Conservation (phyloP, 2,329 filamentous ascomycete genomes). For the Neofusicoccum ribis region DNA sequence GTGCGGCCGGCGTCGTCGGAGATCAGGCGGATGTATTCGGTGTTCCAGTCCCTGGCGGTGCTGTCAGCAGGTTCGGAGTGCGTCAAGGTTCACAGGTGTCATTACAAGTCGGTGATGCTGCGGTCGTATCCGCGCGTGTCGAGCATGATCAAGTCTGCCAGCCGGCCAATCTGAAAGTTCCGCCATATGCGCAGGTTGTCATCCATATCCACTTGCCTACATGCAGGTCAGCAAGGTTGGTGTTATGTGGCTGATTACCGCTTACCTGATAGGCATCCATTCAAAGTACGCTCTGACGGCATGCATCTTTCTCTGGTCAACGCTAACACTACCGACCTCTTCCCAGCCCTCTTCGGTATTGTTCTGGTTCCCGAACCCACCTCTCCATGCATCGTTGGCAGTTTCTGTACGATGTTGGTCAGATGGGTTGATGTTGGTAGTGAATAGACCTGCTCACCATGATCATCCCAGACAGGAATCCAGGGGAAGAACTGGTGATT, state of each 20-base stretch:
- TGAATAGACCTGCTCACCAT: constrained; percentile 39
- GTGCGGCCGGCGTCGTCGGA: constrained; percentile 67
- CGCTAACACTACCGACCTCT: constrained; percentile 43
- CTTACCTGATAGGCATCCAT: constrained; percentile 25
- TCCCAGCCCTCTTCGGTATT: constrained; percentile 39
- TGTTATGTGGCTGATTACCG: background rate
- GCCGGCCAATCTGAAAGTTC: constrained; percentile 43
- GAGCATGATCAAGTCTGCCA: constrained; percentile 45
- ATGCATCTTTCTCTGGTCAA: constrained; percentile 49
- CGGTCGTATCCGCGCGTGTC: constrained; percentile 47
- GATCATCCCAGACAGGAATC: constrained; percentile 62
- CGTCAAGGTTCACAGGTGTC: background rate
- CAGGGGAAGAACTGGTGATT: constrained; percentile 43
- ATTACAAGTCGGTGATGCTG: constrained; percentile 43
- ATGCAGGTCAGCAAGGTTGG: constrained; percentile 47
- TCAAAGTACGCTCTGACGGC: constrained; percentile 59
- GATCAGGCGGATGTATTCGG: constrained; percentile 61
- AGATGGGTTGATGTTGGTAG: background rate
- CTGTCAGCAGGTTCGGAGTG: background rate
- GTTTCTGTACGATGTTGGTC: constrained; percentile 41
- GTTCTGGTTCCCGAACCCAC: constrained; percentile 46
- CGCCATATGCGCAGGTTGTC: constrained; percentile 44
- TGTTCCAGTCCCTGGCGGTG: constrained; percentile 50
- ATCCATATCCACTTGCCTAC: constrained; percentile 38
- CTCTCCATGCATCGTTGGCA: constrained; percentile 62